Percentiles rank a stretch among this genome's conserved stretches.
These are phyloP conservation scores for Phytophthora lateralis DNA, from an alignment of 352 stramenopile genomes.

Conservation along the genomic window DNA sequence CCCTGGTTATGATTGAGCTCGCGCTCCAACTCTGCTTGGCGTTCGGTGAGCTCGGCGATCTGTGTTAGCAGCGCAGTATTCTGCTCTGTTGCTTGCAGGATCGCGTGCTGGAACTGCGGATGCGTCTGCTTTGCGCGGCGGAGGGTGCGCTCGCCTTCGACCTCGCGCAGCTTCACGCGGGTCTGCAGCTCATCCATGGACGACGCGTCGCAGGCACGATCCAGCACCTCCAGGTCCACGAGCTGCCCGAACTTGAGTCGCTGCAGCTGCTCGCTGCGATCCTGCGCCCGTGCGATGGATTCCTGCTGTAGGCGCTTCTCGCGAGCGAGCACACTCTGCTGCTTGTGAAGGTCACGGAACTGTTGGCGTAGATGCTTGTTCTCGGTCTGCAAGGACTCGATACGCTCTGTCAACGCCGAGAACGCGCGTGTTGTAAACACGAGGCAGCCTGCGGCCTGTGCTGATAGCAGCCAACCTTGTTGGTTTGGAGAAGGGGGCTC, in stretches of 20 bases:
- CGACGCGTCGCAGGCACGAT: constrained; percentile 84
- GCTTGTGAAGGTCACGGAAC: constrained; percentile 90
- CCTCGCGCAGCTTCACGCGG: constrained; percentile 76
- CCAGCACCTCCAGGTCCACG: constrained; percentile 89
- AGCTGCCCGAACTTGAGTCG: constrained; percentile 82
- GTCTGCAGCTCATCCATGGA: constrained; percentile 70
- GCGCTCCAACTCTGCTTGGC: constrained; percentile 84
- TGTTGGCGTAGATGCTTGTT: constrained; percentile 87
- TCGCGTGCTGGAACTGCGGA: constrained; percentile 67
- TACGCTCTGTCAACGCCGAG: constrained; percentile 65
- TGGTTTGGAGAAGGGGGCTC: constrained; percentile 28
- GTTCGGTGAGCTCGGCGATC: constrained; percentile 76
- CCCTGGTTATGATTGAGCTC: constrained; percentile 76
- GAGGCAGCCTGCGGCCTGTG: constrained; percentile 58
- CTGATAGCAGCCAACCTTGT: constrained; percentile 52
- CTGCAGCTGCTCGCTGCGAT: constrained; percentile 81
- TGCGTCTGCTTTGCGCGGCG: constrained; percentile 52
- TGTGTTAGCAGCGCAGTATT: constrained; percentile 87
- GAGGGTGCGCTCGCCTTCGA: constrained; percentile 67
- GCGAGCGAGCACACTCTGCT: constrained; percentile 79
- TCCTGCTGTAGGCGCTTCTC: constrained; percentile 83
- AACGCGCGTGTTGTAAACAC: constrained; percentile 78
- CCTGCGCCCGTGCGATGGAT: constrained; percentile 61
- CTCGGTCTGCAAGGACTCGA: constrained; percentile 81
- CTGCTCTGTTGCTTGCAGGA: constrained; percentile 82